Percentiles rank a stretch among this genome's conserved stretches.
Conservation (phyloP, 768 basidiomycete species). For the Lepiota brunneoincarnata region DNA sequence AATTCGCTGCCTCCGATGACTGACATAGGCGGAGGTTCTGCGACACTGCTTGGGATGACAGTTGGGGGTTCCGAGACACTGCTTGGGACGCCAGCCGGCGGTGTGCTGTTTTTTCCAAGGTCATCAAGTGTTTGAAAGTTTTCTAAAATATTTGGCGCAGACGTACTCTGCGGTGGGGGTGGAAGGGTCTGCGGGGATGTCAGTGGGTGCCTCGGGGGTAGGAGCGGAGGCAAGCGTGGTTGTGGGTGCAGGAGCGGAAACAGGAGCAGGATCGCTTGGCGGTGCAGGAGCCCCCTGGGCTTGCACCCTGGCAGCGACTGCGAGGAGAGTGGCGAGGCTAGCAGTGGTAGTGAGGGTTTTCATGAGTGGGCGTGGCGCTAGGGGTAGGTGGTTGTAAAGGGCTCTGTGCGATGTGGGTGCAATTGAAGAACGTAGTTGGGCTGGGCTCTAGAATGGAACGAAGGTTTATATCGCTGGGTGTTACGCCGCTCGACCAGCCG, state of each 20-base stretch:
- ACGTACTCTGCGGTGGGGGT: not conserved
- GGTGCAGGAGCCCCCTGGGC: not conserved
- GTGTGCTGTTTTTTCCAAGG: not conserved
- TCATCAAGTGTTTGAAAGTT: not conserved
- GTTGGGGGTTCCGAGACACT: not conserved
- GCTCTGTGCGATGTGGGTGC: too few species aligned
- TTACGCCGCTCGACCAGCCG: too few species aligned
- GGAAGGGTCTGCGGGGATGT: not conserved
- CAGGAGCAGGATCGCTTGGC: not conserved
- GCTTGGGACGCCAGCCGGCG: not conserved
- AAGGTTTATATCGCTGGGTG: too few species aligned
- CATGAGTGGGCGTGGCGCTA: not conserved
- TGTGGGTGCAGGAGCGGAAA: constrained; percentile 2
- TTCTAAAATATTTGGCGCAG: not conserved
- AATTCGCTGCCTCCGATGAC: not conserved
- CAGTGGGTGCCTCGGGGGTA: not conserved
- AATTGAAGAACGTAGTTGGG: too few species aligned
- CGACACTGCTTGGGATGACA: not conserved
- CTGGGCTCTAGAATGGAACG: too few species aligned
- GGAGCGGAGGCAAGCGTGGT: constrained; percentile 4
- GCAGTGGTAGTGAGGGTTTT: not conserved
- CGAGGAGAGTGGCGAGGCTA: not conserved
- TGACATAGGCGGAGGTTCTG: not conserved
- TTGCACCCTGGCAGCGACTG: not conserved
- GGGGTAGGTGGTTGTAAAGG: not conserved